Base-by-base conservation (phyloP, 257 asterid species). In the Solanum acaule region DNA sequence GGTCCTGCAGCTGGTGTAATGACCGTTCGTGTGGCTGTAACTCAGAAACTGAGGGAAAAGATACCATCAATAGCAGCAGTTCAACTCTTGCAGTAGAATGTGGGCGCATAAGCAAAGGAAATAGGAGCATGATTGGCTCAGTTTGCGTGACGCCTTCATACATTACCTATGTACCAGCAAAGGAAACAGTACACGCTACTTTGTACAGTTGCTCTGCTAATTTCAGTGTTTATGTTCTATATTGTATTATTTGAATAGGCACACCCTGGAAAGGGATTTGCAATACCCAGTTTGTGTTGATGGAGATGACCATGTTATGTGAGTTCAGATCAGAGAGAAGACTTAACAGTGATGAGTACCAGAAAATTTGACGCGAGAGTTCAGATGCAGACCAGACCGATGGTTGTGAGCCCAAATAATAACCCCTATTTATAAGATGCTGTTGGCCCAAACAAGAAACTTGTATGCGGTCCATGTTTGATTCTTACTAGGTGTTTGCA, bases 1-100 rank as follows among this genome's bases (percentile, higher is more conserved):
- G 99, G 99, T 56, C 99, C 99, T 83, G 99, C 99, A 27, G 98
- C 98, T 59, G 92, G 96, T 85, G 99, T 97, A 70, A 97, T 97
- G 96, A 97, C 99, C 31, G 99, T 96, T 86, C 95, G 99, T 37
- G 98, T 97, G 68, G 99, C 99, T 89, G 96, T 97, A 8, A 93
- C 99, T 86, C 98, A 96, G 93, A 97, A 96, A 90, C 95, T 96
- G 82, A 91, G 99, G 82, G 99, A 96, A 87, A 97, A 97, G 71
- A 94, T 97, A 82, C 98, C 98, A 63, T 84, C 98, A 90, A 97
- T 97, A 86, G 98, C 99, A 33, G 98, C 98, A 3, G 98, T 97
- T 73, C 99, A 96, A 89, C 98, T 97, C 67, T 90, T 96, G 90
- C 94, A 96, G 15, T 96, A 92, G 91, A 88, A 89, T 77, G 42